Evolutionary conservation across 225 moss, liverwort and hornwort genomes (phyloP), one percentile per base, ranked within the genome.

Genomic region (Anthoceros angustus): DNA sequence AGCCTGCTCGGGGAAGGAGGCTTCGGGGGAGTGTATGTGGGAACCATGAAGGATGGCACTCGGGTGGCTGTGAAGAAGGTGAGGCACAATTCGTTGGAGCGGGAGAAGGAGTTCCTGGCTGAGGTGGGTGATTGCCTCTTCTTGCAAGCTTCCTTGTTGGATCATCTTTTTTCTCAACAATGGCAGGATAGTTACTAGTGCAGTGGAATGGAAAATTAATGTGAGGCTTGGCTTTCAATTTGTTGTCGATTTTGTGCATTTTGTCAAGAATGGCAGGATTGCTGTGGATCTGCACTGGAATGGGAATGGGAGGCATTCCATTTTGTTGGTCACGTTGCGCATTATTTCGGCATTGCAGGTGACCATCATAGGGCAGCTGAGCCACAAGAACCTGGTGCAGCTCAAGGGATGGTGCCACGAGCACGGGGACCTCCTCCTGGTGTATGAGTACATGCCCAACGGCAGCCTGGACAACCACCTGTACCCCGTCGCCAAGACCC

Each of bases 391-490:
- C 66, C 67, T 81, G 63, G 67, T 81, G 18, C 50, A 68, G 42
- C 71, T 81, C 7, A 41, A 70, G 32, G 81, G 81, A 21, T 81
- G 78, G 78, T 78, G 81, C 62, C 70, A 68, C 14, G 81, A 75
- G n/a, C 45, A 64, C 0, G 68, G 42, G 0, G 43, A 74, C 9
- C 62, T 66, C 6, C 65, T 75, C 4, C 66, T 81, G 16, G 87
- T 91, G 7, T 86, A 84, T 9, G 87, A 87, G 61, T 73, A 79
- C 12, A 69, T 87, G 70, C 84, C 77, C 5, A 75, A 68, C 25
- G 87, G 90, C 0, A 71, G 42, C 43, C 12, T 72, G 7, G 66
- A 38, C n/a, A 65, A 8, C 42, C 45, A 46, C 45, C 20, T 42
- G 4, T 10, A 20, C 43, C 7, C 41, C 21, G 4, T 60, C 40